Base-by-base conservation (phyloP, 331 rosid species). In the Pyrus hybrid region DNA sequence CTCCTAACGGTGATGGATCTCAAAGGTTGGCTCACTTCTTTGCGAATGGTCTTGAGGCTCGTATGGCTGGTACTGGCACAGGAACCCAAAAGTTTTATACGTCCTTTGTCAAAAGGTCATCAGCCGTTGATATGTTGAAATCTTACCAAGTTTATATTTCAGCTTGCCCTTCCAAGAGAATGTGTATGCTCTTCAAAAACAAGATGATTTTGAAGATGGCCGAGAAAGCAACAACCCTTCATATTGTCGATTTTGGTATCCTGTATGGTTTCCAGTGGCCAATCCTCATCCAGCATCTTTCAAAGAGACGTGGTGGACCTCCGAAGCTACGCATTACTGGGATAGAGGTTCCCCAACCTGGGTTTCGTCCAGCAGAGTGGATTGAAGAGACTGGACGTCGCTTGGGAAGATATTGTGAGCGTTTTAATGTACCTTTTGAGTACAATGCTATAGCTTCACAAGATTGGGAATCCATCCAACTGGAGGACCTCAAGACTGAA, bases 261-360 rank as follows among this genome's bases (percentile, higher is more conserved):
- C 17, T 83, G 14, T 91, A 91, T 76, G 99, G 99, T 75, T 94
- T 91, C 79, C 95, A 90, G 57, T 94, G 99, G 99, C 99, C 99
- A 33, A 85, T 88, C 74, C 89, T 94, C 3, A 90, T 94, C 79
- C 86, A 88, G 71, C 77, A 76, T 54, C 84, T 94, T n/a, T 78
- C 99, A 33, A 21, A 22, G 45, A 79, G 91, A 63, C 30, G 5
- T 1, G 93, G 89, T 28, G 99, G 96, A 11, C 94, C 93, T 68
- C 96, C 99, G 45, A 88, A 86, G 84, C 83, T 94, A 61, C 88
- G 96, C 43, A 90, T 94, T 73, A 94, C 99, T 0, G 99, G 96
- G 71, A 92, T 94, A 60, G 99, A 94, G 76, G 53, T 83, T 85
- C 99, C 99, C 25, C 90, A 83, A 73, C 79, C 86, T 7, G 99